These are phyloP conservation scores for Globisporangium mamillatum DNA, from an alignment of 352 stramenopile genomes.

Conservation along the genomic window DNA sequence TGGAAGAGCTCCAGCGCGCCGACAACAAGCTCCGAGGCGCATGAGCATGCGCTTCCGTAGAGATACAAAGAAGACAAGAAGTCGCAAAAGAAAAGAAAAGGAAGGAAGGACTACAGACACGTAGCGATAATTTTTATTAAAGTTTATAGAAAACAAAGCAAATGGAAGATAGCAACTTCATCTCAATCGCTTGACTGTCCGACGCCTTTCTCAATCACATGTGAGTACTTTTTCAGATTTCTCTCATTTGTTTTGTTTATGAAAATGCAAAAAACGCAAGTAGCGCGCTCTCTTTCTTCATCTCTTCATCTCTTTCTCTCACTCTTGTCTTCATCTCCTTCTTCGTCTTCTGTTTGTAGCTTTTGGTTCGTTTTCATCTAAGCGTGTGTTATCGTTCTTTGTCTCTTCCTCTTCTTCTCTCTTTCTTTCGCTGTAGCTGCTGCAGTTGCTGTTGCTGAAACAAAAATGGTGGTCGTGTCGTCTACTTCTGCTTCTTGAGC, in stretches of 20 bases:
- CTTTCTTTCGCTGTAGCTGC: neutral
- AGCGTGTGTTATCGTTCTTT: neutral
- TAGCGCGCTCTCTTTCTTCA: conserved; percentile 1
- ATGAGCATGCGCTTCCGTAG: neutral
- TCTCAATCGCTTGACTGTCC: neutral
- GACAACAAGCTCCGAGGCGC: conserved; percentile 39
- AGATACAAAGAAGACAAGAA: neutral
- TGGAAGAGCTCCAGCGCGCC: conserved; percentile 68
- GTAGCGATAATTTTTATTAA: conserved; percentile 1
- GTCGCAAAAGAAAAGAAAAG: neutral
- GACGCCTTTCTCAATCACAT: neutral
- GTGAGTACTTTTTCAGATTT: neutral
- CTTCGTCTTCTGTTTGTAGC: conserved; percentile 1
- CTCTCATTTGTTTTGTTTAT: neutral
- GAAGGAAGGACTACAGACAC: neutral
- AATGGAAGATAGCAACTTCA: neutral
- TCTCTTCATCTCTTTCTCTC: conserved; percentile 3
- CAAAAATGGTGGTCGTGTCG: neutral
- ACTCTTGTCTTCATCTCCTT: conserved; percentile 8
- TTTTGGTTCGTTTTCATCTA: conserved; percentile 11
- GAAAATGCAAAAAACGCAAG: conserved; percentile 4
- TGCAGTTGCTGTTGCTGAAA: neutral
- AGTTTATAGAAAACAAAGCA: neutral
- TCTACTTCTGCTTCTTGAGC: conserved; percentile 74
- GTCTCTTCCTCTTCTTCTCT: neutral